phyloP scores from a whole-genome alignment of 2,329 filamentous ascomycete species.

The Chrysoporthe puriensis region DNA sequence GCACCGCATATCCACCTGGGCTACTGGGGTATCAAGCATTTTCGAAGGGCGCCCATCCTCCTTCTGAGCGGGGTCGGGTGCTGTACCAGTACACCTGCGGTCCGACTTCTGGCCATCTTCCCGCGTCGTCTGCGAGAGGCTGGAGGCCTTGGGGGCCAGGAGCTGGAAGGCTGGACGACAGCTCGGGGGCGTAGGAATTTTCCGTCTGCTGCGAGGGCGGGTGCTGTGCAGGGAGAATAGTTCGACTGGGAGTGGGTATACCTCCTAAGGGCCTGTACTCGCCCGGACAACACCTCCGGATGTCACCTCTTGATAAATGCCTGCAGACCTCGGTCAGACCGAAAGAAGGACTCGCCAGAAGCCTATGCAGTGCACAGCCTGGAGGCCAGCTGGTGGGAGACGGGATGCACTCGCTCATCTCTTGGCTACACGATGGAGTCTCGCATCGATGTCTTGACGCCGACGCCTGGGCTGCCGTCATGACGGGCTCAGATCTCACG shows the following conservation, averaged over 20 bases:
- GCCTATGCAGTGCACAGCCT: background rate
- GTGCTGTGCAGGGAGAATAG: background rate
- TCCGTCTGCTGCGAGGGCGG: no score
- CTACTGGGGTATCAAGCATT: background rate
- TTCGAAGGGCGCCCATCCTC: background rate
- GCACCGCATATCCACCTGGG: background rate
- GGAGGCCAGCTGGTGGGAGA: background rate
- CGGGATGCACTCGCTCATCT: background rate
- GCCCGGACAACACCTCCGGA: constrained; percentile 1
- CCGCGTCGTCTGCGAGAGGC: background rate
- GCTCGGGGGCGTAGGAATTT: background rate
- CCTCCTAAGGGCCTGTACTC: background rate
- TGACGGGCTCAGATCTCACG: background rate
- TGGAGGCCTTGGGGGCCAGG: background rate
- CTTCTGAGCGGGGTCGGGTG: background rate
- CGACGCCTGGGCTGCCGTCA: background rate
- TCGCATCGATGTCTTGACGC: background rate
- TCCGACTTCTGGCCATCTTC: background rate
- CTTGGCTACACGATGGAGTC: background rate
- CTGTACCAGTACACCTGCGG: background rate
- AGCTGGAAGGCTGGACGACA: background rate
- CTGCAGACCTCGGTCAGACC: constrained; percentile 9
- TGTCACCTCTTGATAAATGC: constrained; percentile 8
- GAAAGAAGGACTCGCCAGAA: background rate
- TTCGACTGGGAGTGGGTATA: background rate